Evolutionary conservation across 225 moss, liverwort and hornwort genomes (phyloP).

Genomic region (Thuidium tamariscinum): DNA sequence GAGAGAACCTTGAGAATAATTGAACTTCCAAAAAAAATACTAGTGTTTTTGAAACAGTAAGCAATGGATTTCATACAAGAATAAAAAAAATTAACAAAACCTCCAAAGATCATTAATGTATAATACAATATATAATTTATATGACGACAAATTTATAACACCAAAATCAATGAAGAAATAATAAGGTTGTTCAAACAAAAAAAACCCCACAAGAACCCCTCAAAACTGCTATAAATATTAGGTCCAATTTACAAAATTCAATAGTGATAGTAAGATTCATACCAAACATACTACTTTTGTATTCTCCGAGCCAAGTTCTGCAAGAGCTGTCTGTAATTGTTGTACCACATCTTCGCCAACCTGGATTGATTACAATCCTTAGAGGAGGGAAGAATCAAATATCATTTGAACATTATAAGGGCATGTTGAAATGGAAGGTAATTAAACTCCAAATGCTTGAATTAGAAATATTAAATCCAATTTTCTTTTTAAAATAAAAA

Average conservation of each 20-base stretch:
- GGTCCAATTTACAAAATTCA: neutral
- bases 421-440: neutral
- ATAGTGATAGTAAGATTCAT: neutral
- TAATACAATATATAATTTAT: neutral
- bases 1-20: too few species aligned
- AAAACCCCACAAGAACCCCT: neutral
- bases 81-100: neutral
- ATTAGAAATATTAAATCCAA: neutral
- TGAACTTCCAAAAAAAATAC: neutral
- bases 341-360: conserved; percentile 36
- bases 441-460: neutral
- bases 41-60: neutral
- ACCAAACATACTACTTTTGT: conserved; percentile 39
- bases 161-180: neutral
- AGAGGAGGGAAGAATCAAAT: neutral
- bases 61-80: neutral
- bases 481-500: neutral
- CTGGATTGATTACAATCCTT: neutral
- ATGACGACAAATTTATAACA: too few species aligned
- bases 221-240: neutral
- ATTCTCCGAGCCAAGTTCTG: neutral
- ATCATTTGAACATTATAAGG: neutral
- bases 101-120: neutral
- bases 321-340: conserved; percentile 15
- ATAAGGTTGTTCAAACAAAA: neutral